Evolutionary conservation across 1,139 yeast genomes (phyloP), one percentile per base, ranked within the genome.

Genomic region (Debaryomyces fabryi): DNA sequence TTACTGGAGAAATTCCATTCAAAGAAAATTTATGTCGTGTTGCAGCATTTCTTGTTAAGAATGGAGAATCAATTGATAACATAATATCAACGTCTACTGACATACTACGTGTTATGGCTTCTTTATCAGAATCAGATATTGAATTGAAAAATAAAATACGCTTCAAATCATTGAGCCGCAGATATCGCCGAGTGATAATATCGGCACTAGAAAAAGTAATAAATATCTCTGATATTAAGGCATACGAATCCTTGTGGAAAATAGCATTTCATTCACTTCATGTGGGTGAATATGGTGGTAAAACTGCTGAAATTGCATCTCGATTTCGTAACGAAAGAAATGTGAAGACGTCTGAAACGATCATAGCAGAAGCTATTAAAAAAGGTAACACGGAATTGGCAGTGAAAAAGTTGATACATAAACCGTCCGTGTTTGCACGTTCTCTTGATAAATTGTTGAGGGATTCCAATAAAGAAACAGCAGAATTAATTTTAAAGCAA

Each of bases 221-320:
- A 9, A 49, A 46, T 20, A 39, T 47, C 4, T 52, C 51, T 18
- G 57, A 53, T 35, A 51, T 53, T 7, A 53, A 53, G 35, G 36
- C 47, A 6, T 51, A 53, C 33, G 20, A 36, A 7, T 36, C 39
- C 6, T 35, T 45, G 6, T 53, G 56, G 56, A 48, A 42, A 12
- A 12, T 47, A 4, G 54, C 55, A 37, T 53, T 53, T 42, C 57
- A 53, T 40, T 41, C 47, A 21, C 45, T 53, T 13, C 57, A 53
- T 47, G 46, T 52, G 18, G 55, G 56, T 10, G 56, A 53, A 24
- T 52, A 40, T 41, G 47, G 45, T 5, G 43, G 45, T 7, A 34
- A 40, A 16, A 41, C 30, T 8, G 42, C 45, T 1, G 30, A 34
- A 10, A 47, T 53, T 33, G 55, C 57, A 7, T 13, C 36, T 1